Base-by-base conservation (phyloP, 306 rosid genomes). In the Vicia faba region DNA sequence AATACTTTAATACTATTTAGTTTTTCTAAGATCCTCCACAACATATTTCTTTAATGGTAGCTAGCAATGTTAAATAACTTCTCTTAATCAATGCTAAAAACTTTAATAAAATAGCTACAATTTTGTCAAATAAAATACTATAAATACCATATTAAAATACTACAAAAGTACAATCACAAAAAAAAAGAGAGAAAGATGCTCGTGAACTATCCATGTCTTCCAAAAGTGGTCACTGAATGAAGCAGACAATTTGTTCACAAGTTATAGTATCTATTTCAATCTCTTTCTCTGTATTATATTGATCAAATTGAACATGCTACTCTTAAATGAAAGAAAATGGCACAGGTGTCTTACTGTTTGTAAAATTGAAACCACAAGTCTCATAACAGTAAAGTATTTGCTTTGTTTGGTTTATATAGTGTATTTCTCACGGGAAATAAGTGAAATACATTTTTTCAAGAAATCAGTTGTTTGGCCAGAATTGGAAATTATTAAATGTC, bases 241-340 rank as follows among this genome's bases (percentile, higher is more conserved):
- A 40, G 38, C 26, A 28, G 49, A 68, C 64, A 67, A 3, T 25
- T 44, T 76, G 54, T 33, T 70, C 76, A 63, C 72, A 63, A 62
- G 55, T 55, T 69, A 23, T 3, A 76, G 23, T 55, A 45, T 76
- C 76, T 62, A 23, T 62, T 8, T 61, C 70, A 18, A 29, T 19
- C 12, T 3, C 13, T 51, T 44, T 55, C 58, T 54, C 0, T 3
- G 12, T 19, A 43, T 26, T 14, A 13, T 35, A 11, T 48, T 15
- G 36, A 18, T 45, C 55, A 35, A 29, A 54, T 18, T 51, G 7
- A 61, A 49, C 64, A 19, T 38, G 57, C 40, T 5, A 11, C 48
- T 33, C n/a, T 61, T 35, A 26, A 12, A 48, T 48, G 18, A 23
- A 33, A 20, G 43, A 19, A 62, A 50, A 72, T n/a, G n/a, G 29